A percentile compares a stretch with the other conserved stretches of the same genome.
phyloP scores from a whole-genome alignment of 2,329 filamentous ascomycete genomes.

The Rugonectria rugulosa region DNA sequence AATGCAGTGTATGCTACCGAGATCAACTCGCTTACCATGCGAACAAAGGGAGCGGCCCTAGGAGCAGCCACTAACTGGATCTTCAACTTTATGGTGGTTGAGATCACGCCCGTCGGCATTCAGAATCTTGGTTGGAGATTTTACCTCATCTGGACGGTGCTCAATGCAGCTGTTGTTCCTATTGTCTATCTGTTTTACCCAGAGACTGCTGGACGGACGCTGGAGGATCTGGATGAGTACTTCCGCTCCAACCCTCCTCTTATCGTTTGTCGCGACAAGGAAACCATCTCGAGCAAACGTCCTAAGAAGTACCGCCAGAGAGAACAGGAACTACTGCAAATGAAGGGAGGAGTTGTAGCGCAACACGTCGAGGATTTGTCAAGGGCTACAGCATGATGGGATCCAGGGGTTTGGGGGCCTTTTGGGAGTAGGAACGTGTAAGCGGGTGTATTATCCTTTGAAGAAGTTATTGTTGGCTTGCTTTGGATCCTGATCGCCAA shows the following conservation, averaged over 20 bases:
- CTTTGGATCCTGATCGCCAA: too few species aligned
- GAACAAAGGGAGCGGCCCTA: conserved; percentile 51
- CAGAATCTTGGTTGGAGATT: conserved; percentile 52
- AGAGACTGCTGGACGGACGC: conserved; percentile 23
- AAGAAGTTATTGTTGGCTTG: too few species aligned
- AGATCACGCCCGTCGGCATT: conserved; percentile 54
- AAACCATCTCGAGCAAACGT: not conserved
- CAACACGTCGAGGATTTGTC: too few species aligned
- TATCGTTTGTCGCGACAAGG: not conserved
- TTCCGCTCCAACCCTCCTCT: conserved; percentile 34
- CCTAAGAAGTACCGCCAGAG: not conserved
- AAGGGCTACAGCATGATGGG: too few species aligned
- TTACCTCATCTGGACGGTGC: too few species aligned
- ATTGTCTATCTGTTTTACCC: too few species aligned
- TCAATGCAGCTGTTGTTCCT: too few species aligned
- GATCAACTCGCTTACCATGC: conserved; percentile 51
- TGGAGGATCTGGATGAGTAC: conserved; percentile 42
- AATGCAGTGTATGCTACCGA: conserved; percentile 53
- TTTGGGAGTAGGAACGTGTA: too few species aligned
- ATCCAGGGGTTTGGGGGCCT: too few species aligned
- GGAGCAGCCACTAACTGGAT: conserved; percentile 56
- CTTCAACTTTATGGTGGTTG: conserved; percentile 51
- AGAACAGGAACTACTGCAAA: too few species aligned
- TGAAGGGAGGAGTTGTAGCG: too few species aligned
- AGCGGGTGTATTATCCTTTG: too few species aligned